Base-by-base conservation (phyloP, 257 asterid genomes). In the Nicotiana obtusifolia region DNA sequence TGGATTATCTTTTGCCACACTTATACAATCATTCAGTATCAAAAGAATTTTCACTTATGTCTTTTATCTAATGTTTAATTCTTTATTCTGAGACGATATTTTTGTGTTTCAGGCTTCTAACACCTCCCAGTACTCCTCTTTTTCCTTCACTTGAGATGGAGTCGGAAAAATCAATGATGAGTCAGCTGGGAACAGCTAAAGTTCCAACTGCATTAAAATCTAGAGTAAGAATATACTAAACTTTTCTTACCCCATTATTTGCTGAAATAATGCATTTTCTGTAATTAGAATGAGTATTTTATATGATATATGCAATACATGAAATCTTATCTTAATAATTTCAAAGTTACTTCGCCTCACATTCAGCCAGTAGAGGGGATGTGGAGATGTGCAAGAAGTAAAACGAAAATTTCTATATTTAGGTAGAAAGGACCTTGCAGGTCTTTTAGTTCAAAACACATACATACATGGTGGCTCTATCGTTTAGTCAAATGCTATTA, bases 71-170 rank as follows among this genome's bases (percentile, higher is more conserved):
- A 28, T 49, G 62, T 15, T 75, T 5, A 49, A 15, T 35, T 75
- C 62, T 49, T 5, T 52, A 15, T 52, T 52, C 19, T 52, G 19
- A 52, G 57, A 14, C 2, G 19, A 22, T 47, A 7, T 4, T 75
- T 71, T 75, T 75, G 24, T 24, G 3, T 84, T 86, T 85, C 97
- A 96, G 99, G 99, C 98, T 96, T 80, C 84, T 96, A 75, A 93
- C 99, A 26, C 99, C 99, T 86, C 99, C 99, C 10, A 97, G 99
- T 30, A 96, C 99, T 83, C 99, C 99, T 28, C 98, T 94, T 88
- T 96, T 94, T 83, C 97, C 99, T 64, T 94, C 98, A 79, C 88
- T 96, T 86, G 99, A 96, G 85, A 90, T 88, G 94, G 98, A 96
- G 89, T 87, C 97, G 4, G 97, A 92, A 66, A 96, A 88, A 88